Evolutionary conservation across 1,284 basidiomycete species (phyloP).

Genomic region (Pisolithus thermaeus): DNA sequence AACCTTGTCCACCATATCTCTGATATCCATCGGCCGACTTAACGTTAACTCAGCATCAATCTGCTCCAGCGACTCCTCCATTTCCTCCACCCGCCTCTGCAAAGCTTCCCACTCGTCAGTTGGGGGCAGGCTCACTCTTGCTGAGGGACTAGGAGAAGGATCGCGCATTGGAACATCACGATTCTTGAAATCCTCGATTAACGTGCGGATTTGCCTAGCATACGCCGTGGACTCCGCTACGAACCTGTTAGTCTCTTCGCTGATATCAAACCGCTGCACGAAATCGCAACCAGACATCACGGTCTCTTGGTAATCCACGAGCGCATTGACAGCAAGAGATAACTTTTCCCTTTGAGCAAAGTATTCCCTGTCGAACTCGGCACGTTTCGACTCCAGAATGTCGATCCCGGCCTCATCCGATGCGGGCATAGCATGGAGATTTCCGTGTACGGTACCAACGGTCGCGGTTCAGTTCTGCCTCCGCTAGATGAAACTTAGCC

Average conservation of each 20-base stretch:
- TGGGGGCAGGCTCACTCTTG: not conserved
- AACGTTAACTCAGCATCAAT: conserved; percentile 26
- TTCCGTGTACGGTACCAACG: conserved; percentile 29
- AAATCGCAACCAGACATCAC: conserved; percentile 21
- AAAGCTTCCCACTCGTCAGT: conserved; percentile 8
- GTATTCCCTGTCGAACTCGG: conserved; percentile 23
- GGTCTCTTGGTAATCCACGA: conserved; percentile 18
- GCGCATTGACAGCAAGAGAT: conserved; percentile 20
- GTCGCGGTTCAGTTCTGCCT: conserved; percentile 24
- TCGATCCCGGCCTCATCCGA: conserved; percentile 26
- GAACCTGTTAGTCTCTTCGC: conserved; percentile 16
- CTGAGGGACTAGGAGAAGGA: not conserved
- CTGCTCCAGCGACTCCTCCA: conserved; percentile 29
- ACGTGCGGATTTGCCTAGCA: conserved; percentile 19
- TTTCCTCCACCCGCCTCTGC: conserved; percentile 13
- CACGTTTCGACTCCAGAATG: conserved; percentile 23
- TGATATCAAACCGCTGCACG: conserved; percentile 23
- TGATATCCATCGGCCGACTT: conserved; percentile 15
- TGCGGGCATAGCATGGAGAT: conserved; percentile 22
- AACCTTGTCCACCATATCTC: conserved; percentile 17
- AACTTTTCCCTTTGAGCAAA: conserved; percentile 22
- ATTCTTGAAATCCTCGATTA: conserved; percentile 20
- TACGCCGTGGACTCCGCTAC: conserved; percentile 21
- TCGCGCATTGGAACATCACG: conserved; percentile 1
- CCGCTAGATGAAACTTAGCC: conserved; percentile 18